Evolutionary conservation across 345 rosid genomes (phyloP).

Genomic region (Eucalyptus victrix): DNA sequence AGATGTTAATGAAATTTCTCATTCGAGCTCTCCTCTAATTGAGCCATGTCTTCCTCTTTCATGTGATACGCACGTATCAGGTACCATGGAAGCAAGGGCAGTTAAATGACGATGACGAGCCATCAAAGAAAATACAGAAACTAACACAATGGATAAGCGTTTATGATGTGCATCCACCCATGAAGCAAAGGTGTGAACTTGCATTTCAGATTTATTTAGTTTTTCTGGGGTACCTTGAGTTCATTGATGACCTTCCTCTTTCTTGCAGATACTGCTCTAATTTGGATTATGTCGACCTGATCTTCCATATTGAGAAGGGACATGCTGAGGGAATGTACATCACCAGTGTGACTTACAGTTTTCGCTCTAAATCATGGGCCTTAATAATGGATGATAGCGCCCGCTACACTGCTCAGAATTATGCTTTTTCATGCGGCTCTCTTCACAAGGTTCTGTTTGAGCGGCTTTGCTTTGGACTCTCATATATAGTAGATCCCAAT

Average conservation of each 20-base stretch:
- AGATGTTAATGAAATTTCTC: background rate
- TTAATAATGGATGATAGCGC: conserved; percentile 89
- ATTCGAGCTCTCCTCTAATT: background rate
- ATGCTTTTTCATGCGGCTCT: conserved; percentile 62
- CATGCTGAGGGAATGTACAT: conserved; percentile 71
- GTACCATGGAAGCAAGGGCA: background rate
- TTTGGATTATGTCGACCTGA: conserved; percentile 61
- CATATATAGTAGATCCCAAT: background rate
- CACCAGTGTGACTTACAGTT: conserved; percentile 53
- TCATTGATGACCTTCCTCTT: background rate
- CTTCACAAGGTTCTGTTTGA: conserved; percentile 51
- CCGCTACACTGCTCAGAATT: conserved; percentile 63
- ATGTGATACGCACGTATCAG: background rate
- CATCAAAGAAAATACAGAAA: background rate
- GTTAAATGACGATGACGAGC: background rate
- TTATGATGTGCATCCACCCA: background rate
- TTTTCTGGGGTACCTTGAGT: background rate
- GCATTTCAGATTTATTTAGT: background rate
- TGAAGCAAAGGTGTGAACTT: background rate
- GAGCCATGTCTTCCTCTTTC: background rate
- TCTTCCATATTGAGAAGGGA: conserved; percentile 80
- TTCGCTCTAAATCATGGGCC: conserved; percentile 75
- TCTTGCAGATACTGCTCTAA: conserved; percentile 59
- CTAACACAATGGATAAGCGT: background rate
- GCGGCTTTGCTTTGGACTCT: background rate